Percentiles rank a stretch among this genome's conserved stretches.
These are phyloP conservation scores for Penicillium sp. DNA, from an alignment of 2,329 filamentous ascomycete species.

Conservation along the genomic window DNA sequence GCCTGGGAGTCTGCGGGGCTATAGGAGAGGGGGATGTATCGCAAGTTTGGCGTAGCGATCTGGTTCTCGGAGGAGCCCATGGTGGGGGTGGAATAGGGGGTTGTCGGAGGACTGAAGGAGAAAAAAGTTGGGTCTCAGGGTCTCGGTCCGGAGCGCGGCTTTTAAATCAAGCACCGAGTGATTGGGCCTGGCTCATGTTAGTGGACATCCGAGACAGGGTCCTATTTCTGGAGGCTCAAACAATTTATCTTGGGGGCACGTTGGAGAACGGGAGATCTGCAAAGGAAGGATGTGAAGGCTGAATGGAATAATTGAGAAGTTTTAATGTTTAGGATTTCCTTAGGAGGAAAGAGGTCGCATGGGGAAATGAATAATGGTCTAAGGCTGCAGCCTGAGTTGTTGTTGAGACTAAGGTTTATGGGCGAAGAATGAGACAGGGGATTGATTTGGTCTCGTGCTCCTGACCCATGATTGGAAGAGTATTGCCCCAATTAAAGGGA, in stretches of 20 bases:
- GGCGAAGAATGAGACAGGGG: constrained; percentile 10
- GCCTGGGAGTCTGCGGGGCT: constrained; percentile 72
- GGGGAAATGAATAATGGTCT: not conserved
- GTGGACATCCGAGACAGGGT: constrained; percentile 5
- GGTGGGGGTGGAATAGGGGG: constrained; percentile 10
- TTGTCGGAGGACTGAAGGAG: constrained; percentile 1
- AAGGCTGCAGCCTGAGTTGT: not conserved
- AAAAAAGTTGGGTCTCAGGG: not conserved
- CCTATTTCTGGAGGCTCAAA: not conserved
- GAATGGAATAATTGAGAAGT: not conserved
- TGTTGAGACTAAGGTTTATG: not conserved
- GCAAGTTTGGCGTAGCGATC: constrained; percentile 25
- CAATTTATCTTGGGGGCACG: constrained; percentile 4
- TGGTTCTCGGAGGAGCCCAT: constrained; percentile 28
- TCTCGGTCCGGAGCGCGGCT: not conserved
- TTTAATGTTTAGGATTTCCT: not conserved
- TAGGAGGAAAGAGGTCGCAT: constrained; percentile 17
- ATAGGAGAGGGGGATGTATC: constrained; percentile 73
- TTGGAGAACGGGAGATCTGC: constrained; percentile 8
- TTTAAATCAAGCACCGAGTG: constrained; percentile 7
- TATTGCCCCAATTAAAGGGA: not conserved
- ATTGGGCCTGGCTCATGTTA: constrained; percentile 5
- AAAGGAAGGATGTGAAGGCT: not conserved
- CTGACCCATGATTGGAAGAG: constrained; percentile 28
- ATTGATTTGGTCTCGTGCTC: constrained; percentile 34